phyloP scores from a whole-genome alignment of 306 rosid species.

The Cicer chorassanicum region DNA sequence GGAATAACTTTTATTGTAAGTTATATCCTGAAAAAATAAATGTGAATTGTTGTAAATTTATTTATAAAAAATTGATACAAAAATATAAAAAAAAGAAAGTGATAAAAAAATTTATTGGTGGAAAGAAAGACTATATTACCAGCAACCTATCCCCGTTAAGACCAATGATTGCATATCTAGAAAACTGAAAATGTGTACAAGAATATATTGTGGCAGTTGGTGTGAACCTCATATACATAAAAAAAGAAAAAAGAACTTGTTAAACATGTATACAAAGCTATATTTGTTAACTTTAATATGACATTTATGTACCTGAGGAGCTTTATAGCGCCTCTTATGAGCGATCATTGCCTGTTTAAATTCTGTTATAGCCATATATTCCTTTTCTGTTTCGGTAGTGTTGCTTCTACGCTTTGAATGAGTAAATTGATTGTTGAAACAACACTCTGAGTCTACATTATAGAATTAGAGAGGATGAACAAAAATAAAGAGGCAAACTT shows the following conservation, averaged over 20 bases:
- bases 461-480: slow-evolving; percentile 45
- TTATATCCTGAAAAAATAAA: no score
- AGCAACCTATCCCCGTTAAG: slow-evolving; percentile 62
- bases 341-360: slow-evolving; percentile 81
- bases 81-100: no score
- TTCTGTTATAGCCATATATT: slow-evolving; percentile 63
- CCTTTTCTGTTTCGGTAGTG: slow-evolving; percentile 79
- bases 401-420: slow-evolving; percentile 69
- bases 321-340: slow-evolving; percentile 71
- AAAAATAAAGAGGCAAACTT: slow-evolving; percentile 11
- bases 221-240: slow-evolving; percentile 54
- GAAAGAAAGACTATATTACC: slow-evolving; percentile 55
- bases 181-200: slow-evolving; percentile 69
- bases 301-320: slow-evolving; percentile 65
- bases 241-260: neutral
- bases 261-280: slow-evolving; percentile 28
- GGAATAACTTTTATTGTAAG: no score
- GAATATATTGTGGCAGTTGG: slow-evolving; percentile 71
- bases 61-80: no score
- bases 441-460: slow-evolving; percentile 75
- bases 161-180: slow-evolving; percentile 73
- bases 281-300: slow-evolving; percentile 30
- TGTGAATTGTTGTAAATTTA: no score
- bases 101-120: no score
- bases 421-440: slow-evolving; percentile 72